Evolutionary conservation across 768 basidiomycete species (phyloP).

Genomic region (Boletus rubropictus): DNA sequence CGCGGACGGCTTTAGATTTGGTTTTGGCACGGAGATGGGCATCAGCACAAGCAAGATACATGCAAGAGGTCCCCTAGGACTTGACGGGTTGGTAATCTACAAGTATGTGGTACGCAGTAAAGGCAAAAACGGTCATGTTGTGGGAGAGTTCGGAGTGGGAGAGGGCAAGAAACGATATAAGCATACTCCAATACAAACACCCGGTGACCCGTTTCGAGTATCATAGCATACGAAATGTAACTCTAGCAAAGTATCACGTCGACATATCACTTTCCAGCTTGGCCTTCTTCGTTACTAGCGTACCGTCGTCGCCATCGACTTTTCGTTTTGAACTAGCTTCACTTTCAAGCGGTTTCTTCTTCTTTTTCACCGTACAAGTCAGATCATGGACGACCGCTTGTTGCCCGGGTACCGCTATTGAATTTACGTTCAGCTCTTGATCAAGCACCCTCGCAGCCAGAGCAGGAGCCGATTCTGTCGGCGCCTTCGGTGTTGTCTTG

Average conservation of each 20-base stretch:
- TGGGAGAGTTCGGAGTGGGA: conserved; percentile 75
- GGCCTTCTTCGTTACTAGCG: conserved; percentile 54
- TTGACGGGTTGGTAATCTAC: conserved; percentile 91
- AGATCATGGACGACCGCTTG: conserved; percentile 67
- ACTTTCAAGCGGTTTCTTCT: conserved; percentile 50
- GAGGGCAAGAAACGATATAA: conserved; percentile 68
- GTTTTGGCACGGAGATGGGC: conserved; percentile 96
- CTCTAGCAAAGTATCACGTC: conserved; percentile 13
- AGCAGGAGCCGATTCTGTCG: conserved; percentile 57
- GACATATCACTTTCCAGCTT: conserved; percentile 41
- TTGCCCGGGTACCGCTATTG: conserved; percentile 31
- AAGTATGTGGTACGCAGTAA: conserved; percentile 89
- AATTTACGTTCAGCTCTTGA: conserved; percentile 51
- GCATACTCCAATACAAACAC: conserved; percentile 37
- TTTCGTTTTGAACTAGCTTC: conserved; percentile 56
- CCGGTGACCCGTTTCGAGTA: conserved; percentile 22
- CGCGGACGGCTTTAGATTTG: conserved; percentile 94
- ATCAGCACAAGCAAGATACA: conserved; percentile 97
- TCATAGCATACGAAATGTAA: background rate
- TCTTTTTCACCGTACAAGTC: conserved; percentile 82
- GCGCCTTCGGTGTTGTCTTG: conserved; percentile 69
- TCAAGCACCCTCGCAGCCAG: conserved; percentile 68
- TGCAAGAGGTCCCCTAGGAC: conserved; percentile 91
- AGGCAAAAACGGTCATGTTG: conserved; percentile 71
- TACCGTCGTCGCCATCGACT: conserved; percentile 53